Evolutionary conservation across 805 yeast species (phyloP).

Genomic region (Lachancea thermotolerans): DNA sequence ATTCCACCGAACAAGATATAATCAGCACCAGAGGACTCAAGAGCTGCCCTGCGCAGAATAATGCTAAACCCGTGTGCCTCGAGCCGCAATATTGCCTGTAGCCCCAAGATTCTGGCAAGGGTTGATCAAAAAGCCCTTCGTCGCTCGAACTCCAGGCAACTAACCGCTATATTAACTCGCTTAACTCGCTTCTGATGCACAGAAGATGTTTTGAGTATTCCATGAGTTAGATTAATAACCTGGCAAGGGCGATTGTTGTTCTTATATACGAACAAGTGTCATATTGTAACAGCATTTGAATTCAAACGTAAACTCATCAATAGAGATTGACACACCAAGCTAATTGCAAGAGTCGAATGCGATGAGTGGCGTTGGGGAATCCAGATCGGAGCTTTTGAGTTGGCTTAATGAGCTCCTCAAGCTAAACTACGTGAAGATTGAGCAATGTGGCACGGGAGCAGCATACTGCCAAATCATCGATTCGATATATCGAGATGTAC

Average conservation of each 20-base stretch:
- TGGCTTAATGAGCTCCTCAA: constrained; percentile 78
- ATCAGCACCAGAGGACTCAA: no score
- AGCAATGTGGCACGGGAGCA: constrained; percentile 94
- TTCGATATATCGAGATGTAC: constrained; percentile 73
- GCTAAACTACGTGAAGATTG: constrained; percentile 67
- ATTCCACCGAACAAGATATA: no score
- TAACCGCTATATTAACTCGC: no score
- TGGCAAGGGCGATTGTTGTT: neutral
- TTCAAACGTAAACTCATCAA: no score
- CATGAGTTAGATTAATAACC: neutral
- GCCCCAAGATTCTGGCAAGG: neutral
- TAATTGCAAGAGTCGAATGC: no score
- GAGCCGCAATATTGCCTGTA: neutral
- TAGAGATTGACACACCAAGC: no score
- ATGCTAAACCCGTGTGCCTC: no score
- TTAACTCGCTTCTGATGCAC: neutral
- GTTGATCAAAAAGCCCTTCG: neutral
- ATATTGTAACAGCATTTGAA: neutral
- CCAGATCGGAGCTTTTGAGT: constrained; percentile 72
- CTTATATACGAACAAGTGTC: neutral
- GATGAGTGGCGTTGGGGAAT: constrained; percentile 48
- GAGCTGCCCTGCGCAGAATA: no score
- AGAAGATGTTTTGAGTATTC: neutral
- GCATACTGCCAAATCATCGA: constrained; percentile 91
- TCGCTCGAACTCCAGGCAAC: no score